These are phyloP conservation scores for Pseudognaphalium luteoalbum DNA, from an alignment of 129 eudicot genomes.

Conservation along the genomic window DNA sequence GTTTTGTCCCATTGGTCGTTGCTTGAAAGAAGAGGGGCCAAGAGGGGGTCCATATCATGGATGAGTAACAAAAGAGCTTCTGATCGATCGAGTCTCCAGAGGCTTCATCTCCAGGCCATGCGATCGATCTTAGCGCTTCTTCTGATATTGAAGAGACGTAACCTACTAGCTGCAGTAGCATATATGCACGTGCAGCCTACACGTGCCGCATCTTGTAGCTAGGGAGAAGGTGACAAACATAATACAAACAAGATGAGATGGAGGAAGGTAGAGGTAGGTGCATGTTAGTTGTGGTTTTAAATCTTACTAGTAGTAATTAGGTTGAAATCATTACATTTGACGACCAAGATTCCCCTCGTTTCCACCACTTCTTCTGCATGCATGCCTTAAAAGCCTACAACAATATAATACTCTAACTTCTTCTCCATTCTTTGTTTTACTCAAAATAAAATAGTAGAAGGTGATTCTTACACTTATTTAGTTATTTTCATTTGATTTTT, in stretches of 20 bases:
- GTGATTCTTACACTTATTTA: too few species aligned
- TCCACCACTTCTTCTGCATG: slow-evolving; percentile 16
- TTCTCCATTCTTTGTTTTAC: neutral
- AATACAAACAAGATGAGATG: slow-evolving; percentile 23
- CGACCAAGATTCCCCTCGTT: slow-evolving; percentile 45
- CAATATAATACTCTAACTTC: slow-evolving; percentile 21
- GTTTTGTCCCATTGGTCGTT: neutral
- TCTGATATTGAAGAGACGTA: slow-evolving; percentile 36
- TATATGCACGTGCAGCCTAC: slow-evolving; percentile 24
- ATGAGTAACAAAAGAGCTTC: neutral
- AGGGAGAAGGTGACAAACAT: slow-evolving; percentile 32
- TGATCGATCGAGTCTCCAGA: neutral
- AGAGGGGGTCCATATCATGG: neutral
- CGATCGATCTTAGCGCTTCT: slow-evolving; percentile 11
- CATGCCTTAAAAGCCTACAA: slow-evolving; percentile 36
- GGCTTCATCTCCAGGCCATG: neutral
- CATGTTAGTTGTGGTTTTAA: neutral
- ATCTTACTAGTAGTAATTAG: slow-evolving; percentile 24
- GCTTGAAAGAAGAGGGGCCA: too few species aligned
- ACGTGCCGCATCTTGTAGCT: slow-evolving; percentile 24
- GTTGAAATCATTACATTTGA: slow-evolving; percentile 37
- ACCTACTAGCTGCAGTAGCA: slow-evolving; percentile 17
- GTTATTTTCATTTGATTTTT: too few species aligned
- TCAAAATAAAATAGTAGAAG: too few species aligned
- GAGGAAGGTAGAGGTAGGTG: slow-evolving; percentile 28